Evolutionary conservation across 768 basidiomycete genomes (phyloP), one percentile per base, ranked within the genome.

Genomic region (Kwoniella botswanensis): DNA sequence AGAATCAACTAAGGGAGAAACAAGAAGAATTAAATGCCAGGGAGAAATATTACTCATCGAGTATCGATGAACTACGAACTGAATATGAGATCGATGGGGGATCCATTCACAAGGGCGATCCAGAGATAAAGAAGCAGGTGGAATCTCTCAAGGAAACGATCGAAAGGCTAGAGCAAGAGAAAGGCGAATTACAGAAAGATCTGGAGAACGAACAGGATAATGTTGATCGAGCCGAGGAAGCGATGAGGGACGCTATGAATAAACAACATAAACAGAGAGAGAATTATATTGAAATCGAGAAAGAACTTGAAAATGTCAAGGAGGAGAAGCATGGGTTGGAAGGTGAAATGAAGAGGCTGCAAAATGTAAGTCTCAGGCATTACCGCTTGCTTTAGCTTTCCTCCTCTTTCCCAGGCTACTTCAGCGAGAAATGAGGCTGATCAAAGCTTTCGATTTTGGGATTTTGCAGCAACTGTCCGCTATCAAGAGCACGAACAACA

Each of bases 201-300:
- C 88, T 89, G 87, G 86, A 88, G 64, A 81, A 81, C 59, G 88
- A 89, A 70, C 86, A 84, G 74, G 84, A 85, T 24, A 76, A 82
- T 58, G 79, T 88, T 76, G 87, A 89, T 76, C 85, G 87, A 46
- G 86, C 87, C 67, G 86, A 85, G 78, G 79, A 87, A 71, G 86
- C 17, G 22, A n/a, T 65, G n/a, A 56, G 41, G n/a, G 64, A 87
- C 43, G 87, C 87, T 56, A 79, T 88, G 46, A 79, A 82, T 17
- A 60, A 46, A 17, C 65, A 63, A 26, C 35, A 52, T 4, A 26
- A 44, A 9, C 29, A 71, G 24, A 46, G 64, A 22, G 46, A 50
- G 13, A 61, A 68, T 35, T 41, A 65, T 13, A 29, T 43, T 11
- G 35, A 50, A n/a, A n/a, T 62, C 53, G 29, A 64, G 50, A 63